Base-by-base conservation (phyloP, 176 grass and related monocot genomes). In the Typha latifolia region DNA sequence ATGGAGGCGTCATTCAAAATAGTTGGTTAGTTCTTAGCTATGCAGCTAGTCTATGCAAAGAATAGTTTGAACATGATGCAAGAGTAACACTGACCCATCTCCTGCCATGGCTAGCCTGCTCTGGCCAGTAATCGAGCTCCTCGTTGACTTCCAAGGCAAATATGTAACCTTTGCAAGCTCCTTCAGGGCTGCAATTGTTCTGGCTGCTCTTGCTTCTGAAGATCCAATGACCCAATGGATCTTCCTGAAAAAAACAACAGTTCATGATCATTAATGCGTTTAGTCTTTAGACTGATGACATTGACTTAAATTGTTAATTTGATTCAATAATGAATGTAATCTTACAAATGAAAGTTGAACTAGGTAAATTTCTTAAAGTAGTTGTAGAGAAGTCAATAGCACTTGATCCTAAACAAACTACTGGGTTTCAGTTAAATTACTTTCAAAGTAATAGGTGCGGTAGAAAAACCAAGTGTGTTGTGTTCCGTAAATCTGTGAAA, bases 191-290 rank as follows among this genome's bases (percentile, higher is more conserved):
- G 69, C 24, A 69, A 52, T 63, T 84, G 37, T 72, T 80, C 76
- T 95, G 75, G 5, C 81, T 90, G 76, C 86, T 95, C 84, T 95
- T 95, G 86, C 91, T 95, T 77, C 78, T 90, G 73, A 95, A 90
- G 48, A 80, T 80, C 91, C 91, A 95, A 32, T 82, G 71, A 51
- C 91, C 91, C 69, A 95, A 79, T 15, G 71, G 32, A 74, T 19
- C 21, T 67, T 78, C 74, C 86, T 95, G 81, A 63, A 68, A 21
- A 50, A 14, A 68, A 12, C 16, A 67, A 64, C 0, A 55, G 22
- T 69, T 31, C 7, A 9, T 57, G 16, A 13, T 64, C 9, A 43
- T 20, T 62, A 20, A 12, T n/a, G 18, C 14, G 13, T 26, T 21
- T 22, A 43, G 11, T 20, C 16, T 26, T 21, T 22, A 43, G 11